Evolutionary conservation across 108 stramenopile genomes (phyloP).

Genomic region (Aurantiochytrium sp.): DNA sequence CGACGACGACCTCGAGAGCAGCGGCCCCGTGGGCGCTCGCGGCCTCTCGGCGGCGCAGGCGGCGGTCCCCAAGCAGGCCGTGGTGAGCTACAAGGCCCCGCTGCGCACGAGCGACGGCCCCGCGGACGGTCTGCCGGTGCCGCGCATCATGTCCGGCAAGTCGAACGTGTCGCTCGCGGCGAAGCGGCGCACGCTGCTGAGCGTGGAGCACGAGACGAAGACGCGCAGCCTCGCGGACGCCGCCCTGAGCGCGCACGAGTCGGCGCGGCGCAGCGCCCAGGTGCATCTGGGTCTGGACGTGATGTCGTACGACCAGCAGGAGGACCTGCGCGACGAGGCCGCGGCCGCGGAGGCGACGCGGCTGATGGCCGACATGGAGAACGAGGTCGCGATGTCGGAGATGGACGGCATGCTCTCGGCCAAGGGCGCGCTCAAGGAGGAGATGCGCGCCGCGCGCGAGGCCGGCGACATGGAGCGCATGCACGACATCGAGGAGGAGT

Average conservation of each 20-base stretch:
- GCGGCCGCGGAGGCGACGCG: neutral
- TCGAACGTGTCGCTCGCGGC: neutral
- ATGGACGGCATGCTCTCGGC: neutral
- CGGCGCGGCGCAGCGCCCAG: neutral
- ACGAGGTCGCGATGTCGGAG: neutral
- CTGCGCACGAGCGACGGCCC: neutral
- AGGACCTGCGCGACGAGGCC: neutral
- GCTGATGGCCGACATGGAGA: constrained; percentile 2
- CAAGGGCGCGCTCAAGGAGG: neutral
- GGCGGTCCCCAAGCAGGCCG: too few relatives aligned
- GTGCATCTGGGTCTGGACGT: neutral
- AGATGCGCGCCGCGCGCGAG: neutral
- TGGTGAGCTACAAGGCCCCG: too few relatives aligned
- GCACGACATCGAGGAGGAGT: neutral
- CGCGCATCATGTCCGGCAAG: neutral
- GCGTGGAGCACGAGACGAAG: neutral
- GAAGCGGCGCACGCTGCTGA: neutral
- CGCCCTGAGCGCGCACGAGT: constrained; percentile 8
- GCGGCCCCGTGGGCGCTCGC: too few relatives aligned
- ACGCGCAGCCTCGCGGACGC: neutral
- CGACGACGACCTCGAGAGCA: too few relatives aligned
- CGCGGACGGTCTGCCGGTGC: neutral
- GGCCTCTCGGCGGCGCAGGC: too few relatives aligned
- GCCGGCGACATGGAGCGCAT: neutral
- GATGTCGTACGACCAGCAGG: constrained; percentile 25